Evolutionary conservation across 345 rosid species (phyloP), one percentile per base, ranked within the genome.

Genomic region (Populus pruinosa): DNA sequence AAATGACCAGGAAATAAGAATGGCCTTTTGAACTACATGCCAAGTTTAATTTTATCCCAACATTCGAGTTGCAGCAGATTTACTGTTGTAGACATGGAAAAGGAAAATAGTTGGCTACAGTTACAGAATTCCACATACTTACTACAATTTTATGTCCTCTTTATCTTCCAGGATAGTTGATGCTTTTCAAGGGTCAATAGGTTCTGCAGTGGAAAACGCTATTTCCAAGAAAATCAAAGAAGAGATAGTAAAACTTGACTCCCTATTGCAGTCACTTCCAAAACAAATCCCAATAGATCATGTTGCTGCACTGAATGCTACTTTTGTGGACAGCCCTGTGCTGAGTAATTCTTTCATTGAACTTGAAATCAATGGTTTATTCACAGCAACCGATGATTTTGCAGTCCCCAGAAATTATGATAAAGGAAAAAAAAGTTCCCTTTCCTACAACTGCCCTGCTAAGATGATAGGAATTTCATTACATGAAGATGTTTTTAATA

Each of bases 211-310:
- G 79, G 92, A 90, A 77, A 71, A 80, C 8, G 87, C 87, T 20
- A 81, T 90, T 63, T 81, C 89, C 71, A 77, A 83, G 80, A 89
- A 85, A 78, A 86, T 87, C 63, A 29, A 65, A 63, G 90, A 92
- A 79, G 91, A 85, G 75, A 86, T 94, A 80, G 75, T 29, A 27
- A 87, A 74, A 81, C 94, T 94, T 61, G 92, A 92, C 72, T 75
- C 90, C 39, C 44, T 70, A 20, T 68, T 94, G 81, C 92, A 91
- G 76, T 88, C 91, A 50, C 84, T 92, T 82, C 98, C 98, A 8
- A 91, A 88, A 59, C 76, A 82, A 55, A 75, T 80, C 53, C 78
- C 84, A 64, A 78, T 92, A 18, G 87, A 86, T 76, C 79, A 78
- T 72, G 79, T 76, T 72, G 91, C 89, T 70, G 81, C 89, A 36